phyloP scores from a whole-genome alignment of 805 yeast genomes.

The Cyberlindnera mrakii region DNA sequence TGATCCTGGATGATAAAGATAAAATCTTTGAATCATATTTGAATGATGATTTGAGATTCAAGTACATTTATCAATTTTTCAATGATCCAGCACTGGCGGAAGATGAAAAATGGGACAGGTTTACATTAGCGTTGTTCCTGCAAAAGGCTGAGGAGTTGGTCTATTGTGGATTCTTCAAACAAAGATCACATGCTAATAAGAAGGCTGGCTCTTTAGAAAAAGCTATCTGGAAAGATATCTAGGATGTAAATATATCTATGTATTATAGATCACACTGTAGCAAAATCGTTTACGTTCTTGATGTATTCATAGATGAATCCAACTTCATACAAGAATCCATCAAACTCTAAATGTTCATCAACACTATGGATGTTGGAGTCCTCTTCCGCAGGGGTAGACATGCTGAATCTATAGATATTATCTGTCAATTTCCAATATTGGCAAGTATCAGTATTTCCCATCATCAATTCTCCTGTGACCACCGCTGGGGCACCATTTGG shows the following conservation, averaged over 20 bases:
- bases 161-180: conserved; percentile 60
- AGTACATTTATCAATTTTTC: conserved; percentile 22
- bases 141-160: conserved; percentile 69
- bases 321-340: conserved; percentile 46
- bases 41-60: conserved; percentile 23
- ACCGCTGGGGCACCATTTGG: conserved; percentile 46
- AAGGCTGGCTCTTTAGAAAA: conserved; percentile 67
- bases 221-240: conserved; percentile 63
- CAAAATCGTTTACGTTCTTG: conserved; percentile 32
- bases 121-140: conserved; percentile 65
- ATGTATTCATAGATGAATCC: conserved; percentile 46
- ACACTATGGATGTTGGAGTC: conserved; percentile 45
- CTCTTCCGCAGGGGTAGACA: conserved; percentile 12
- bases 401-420: conserved; percentile 49
- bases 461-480: conserved; percentile 53
- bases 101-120: conserved; percentile 52
- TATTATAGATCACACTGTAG: neutral
- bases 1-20: conserved; percentile 14
- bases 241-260: neutral
- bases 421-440: conserved; percentile 56
- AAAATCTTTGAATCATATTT: conserved; percentile 15
- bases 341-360: conserved; percentile 45
- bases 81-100: conserved; percentile 23
- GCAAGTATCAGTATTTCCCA: conserved; percentile 69
- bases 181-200: conserved; percentile 31